Conservation (phyloP, 2,329 filamentous ascomycete species). For the Clonostachys chloroleuca region DNA sequence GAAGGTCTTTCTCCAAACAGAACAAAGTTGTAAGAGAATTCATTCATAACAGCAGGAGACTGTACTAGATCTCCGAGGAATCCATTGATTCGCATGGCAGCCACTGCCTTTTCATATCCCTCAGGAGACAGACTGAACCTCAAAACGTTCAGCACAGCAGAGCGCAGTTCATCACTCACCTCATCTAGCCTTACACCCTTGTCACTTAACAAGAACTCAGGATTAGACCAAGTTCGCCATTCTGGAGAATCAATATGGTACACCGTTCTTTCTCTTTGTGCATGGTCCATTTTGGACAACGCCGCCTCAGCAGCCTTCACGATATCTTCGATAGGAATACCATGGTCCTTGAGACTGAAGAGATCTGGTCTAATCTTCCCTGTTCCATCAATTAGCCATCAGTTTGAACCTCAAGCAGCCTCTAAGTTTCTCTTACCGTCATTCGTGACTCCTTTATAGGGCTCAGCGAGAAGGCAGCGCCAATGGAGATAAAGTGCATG, state of each 20-base stretch:
- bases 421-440: constrained; percentile 43
- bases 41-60: constrained; percentile 61
- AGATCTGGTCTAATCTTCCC: constrained; percentile 46
- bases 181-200: constrained; percentile 71
- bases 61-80: constrained; percentile 68
- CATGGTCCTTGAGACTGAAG: constrained; percentile 60
- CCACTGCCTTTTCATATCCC: constrained; percentile 66
- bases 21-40: constrained; percentile 72
- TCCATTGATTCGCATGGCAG: constrained; percentile 70
- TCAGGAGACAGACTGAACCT: constrained; percentile 58
- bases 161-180: constrained; percentile 29
- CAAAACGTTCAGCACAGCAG: constrained; percentile 51
- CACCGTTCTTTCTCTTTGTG: constrained; percentile 40
- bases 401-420: not conserved
- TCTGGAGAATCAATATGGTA: constrained; percentile 66
- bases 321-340: constrained; percentile 53
- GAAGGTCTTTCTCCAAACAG: constrained; percentile 61
- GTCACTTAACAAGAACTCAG: constrained; percentile 65
- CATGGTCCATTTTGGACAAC: constrained; percentile 36
- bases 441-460: constrained; percentile 65
- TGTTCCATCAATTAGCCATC: constrained; percentile 12
- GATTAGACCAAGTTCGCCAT: constrained; percentile 69
- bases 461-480: constrained; percentile 55
- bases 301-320: constrained; percentile 42
- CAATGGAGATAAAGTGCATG: constrained; percentile 57